Evolutionary conservation across 1,284 basidiomycete species (phyloP).

Genomic region (Porogramme epimiltina): DNA sequence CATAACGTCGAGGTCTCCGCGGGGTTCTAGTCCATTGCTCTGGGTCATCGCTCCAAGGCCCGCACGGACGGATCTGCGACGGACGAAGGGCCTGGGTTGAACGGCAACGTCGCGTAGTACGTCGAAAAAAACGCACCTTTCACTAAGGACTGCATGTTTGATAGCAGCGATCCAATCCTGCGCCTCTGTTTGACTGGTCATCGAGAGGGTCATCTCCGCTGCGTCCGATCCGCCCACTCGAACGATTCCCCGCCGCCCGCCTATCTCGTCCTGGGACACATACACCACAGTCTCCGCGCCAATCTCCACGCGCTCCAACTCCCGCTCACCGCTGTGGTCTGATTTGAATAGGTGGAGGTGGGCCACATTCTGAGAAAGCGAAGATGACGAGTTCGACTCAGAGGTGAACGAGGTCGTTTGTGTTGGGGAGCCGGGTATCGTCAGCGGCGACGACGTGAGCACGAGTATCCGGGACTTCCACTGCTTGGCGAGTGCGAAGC

Average conservation of each 20-base stretch:
- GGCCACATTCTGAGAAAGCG: slow-evolving; percentile 42
- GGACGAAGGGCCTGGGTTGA: not conserved
- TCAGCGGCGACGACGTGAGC: slow-evolving; percentile 46
- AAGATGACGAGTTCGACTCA: slow-evolving; percentile 9
- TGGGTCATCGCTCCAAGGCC: slow-evolving; percentile 55
- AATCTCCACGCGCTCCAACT: slow-evolving; percentile 72
- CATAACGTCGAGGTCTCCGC: slow-evolving; percentile 80
- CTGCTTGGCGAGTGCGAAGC: slow-evolving; percentile 69
- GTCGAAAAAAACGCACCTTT: slow-evolving; percentile 48
- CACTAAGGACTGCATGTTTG: slow-evolving; percentile 68
- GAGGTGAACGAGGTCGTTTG: slow-evolving; percentile 26
- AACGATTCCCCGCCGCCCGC: slow-evolving; percentile 62
- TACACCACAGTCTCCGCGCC: slow-evolving; percentile 74
- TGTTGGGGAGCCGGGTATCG: slow-evolving; percentile 32
- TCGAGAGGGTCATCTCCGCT: slow-evolving; percentile 65
- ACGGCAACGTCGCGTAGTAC: slow-evolving; percentile 2
- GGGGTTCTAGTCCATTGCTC: slow-evolving; percentile 54
- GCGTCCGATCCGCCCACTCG: slow-evolving; percentile 67
- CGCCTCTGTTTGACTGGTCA: slow-evolving; percentile 57
- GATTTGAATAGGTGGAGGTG: slow-evolving; percentile 76
- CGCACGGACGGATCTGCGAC: slow-evolving; percentile 59
- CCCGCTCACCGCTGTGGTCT: slow-evolving; percentile 55
- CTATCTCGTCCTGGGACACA: slow-evolving; percentile 69
- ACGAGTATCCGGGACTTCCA: slow-evolving; percentile 71
- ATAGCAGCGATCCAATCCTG: slow-evolving; percentile 75